These are phyloP conservation scores for Hapsidospora chrysogenum DNA, from an alignment of 495 filamentous ascomycete genomes.

Conservation along the genomic window DNA sequence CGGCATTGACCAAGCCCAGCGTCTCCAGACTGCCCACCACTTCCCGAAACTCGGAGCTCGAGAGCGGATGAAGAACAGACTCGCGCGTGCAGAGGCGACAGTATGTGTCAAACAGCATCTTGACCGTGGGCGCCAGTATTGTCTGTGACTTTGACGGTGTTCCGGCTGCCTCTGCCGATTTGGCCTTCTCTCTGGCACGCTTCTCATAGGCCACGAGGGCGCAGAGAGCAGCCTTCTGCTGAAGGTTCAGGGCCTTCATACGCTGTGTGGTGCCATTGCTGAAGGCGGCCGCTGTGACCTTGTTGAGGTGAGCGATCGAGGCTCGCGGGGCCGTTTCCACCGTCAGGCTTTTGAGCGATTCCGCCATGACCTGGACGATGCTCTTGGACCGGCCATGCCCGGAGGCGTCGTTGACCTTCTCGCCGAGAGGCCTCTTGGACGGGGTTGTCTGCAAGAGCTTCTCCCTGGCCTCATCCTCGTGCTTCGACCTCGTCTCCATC, in stretches of 20 bases:
- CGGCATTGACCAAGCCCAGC: conserved; percentile 59
- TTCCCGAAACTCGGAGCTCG: conserved; percentile 80
- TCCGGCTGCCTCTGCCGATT: conserved; percentile 33
- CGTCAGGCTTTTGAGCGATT: conserved; percentile 43
- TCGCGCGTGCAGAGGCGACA: conserved; percentile 64
- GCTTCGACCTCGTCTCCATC: conserved; percentile 54
- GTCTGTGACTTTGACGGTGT: conserved; percentile 16
- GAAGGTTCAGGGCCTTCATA: conserved; percentile 73
- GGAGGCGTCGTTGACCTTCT: conserved; percentile 28
- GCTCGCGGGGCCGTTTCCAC: conserved; percentile 71
- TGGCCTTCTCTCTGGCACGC: conserved; percentile 25
- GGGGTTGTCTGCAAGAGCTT: conserved; percentile 28
- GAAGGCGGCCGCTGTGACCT: conserved; percentile 71
- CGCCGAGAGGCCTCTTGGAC: conserved; percentile 23
- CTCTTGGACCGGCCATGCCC: conserved; percentile 20
- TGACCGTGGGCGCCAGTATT: conserved; percentile 55
- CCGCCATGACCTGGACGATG: conserved; percentile 15
- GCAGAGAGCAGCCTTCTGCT: conserved; percentile 93
- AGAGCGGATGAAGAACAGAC: conserved; percentile 70
- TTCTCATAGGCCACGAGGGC: conserved; percentile 69
- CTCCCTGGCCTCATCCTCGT: conserved; percentile 35
- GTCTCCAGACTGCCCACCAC: conserved; percentile 83
- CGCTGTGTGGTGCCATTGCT: conserved; percentile 70
- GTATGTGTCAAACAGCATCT: conserved; percentile 66
- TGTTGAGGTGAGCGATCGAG: conserved; percentile 76